These are phyloP conservation scores for Ascochyta fabae DNA, from an alignment of 2,329 filamentous ascomycete genomes.

Conservation along the genomic window DNA sequence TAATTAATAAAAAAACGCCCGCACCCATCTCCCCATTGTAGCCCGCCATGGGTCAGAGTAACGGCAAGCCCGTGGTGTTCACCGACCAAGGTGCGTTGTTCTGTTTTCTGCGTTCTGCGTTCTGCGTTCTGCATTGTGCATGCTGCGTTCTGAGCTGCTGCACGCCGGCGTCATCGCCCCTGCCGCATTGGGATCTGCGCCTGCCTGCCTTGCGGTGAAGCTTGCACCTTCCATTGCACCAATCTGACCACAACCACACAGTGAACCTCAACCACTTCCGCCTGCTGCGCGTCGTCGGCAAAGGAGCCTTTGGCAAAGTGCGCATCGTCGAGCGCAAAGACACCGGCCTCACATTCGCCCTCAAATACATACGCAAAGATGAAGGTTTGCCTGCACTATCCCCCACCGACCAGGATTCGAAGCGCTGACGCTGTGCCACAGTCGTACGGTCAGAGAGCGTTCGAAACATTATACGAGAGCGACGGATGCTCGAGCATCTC, in stretches of 20 bases:
- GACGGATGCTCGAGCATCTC: constrained; percentile 96
- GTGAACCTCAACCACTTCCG: constrained; percentile 98
- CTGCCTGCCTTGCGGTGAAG: not conserved
- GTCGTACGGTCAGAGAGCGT: constrained; percentile 98
- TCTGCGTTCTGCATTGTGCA: not conserved
- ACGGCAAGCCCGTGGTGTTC: constrained; percentile 90
- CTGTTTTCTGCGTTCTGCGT: not conserved
- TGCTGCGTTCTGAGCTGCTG: not conserved
- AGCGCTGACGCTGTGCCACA: constrained; percentile 54
- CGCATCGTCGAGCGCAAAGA: constrained; percentile 98
- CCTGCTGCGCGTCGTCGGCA: constrained; percentile 91
- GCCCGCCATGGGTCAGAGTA: constrained; percentile 84
- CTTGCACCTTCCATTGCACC: constrained; percentile 20
- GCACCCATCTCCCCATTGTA: constrained; percentile 17
- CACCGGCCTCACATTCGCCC: constrained; percentile 87
- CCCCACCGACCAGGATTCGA: constrained; percentile 7
- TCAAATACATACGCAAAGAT: constrained; percentile 99
- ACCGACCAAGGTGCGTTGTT: constrained; percentile 81
- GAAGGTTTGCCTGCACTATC: constrained; percentile 69
- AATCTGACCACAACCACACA: constrained; percentile 48
- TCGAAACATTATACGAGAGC: constrained; percentile 95
- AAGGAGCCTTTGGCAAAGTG: constrained; percentile 98
- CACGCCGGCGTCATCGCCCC: constrained; percentile 1
- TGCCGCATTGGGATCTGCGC: not conserved
- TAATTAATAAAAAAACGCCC: constrained; percentile 6